phyloP scores from a whole-genome alignment of 495 filamentous ascomycete species.

The Xylaria nigripes region DNA sequence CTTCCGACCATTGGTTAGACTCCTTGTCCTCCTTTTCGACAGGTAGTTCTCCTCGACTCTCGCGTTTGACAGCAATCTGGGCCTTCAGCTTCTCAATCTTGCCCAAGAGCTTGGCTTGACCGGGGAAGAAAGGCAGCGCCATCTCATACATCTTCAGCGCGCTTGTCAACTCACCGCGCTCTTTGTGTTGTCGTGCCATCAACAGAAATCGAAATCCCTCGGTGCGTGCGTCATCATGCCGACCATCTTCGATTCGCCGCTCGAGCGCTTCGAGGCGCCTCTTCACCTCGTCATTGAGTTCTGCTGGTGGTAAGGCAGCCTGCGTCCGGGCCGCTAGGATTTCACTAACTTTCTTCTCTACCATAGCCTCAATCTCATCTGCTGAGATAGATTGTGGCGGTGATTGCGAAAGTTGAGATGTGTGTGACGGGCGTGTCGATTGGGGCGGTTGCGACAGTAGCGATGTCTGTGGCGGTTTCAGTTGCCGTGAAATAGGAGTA shows the following conservation, averaged over 20 bases:
- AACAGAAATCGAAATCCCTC: constrained; percentile 78
- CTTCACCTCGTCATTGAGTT: constrained; percentile 68
- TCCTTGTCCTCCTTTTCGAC: constrained; percentile 16
- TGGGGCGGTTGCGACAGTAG: not conserved
- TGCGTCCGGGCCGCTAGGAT: constrained; percentile 65
- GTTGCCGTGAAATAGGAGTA: constrained; percentile 25
- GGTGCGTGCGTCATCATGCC: constrained; percentile 60
- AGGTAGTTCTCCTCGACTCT: constrained; percentile 10
- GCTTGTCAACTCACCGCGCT: constrained; percentile 65
- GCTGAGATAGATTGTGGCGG: constrained; percentile 49
- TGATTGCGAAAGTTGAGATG: constrained; percentile 6
- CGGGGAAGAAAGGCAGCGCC: constrained; percentile 77
- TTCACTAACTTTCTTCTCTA: constrained; percentile 84
- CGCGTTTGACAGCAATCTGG: constrained; percentile 44
- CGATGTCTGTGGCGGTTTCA: constrained; percentile 30
- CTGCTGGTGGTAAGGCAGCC: constrained; percentile 36
- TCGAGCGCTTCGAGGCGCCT: constrained; percentile 76
- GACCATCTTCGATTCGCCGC: constrained; percentile 62
- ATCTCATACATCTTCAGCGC: constrained; percentile 82
- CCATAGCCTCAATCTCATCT: constrained; percentile 79
- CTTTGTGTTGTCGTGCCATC: constrained; percentile 87
- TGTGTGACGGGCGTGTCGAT: constrained; percentile 25
- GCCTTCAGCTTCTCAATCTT: constrained; percentile 69
- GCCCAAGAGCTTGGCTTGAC: constrained; percentile 66
- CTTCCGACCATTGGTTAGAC: constrained; percentile 2